These are phyloP conservation scores for Brettanomyces anomalus DNA, from an alignment of 805 yeast species.

Conservation along the genomic window DNA sequence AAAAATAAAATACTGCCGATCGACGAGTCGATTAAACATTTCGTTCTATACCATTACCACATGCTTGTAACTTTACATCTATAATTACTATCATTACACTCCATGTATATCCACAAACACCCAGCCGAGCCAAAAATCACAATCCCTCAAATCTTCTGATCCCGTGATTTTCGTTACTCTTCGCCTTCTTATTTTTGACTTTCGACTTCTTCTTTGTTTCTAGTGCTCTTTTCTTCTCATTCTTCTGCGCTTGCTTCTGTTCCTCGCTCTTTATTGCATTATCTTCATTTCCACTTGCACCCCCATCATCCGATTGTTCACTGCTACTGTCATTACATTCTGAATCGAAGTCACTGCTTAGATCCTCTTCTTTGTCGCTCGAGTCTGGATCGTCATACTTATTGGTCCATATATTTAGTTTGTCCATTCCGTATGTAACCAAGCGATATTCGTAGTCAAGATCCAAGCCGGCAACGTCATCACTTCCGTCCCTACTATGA, in stretches of 20 bases:
- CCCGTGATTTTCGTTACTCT: background rate
- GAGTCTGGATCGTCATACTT: constrained; percentile 16
- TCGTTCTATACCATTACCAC: too few relatives aligned
- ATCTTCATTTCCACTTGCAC: background rate
- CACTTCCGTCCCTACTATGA: constrained; percentile 53
- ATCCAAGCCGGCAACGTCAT: constrained; percentile 72
- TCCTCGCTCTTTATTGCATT: constrained; percentile 1
- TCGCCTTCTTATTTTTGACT: too few relatives aligned
- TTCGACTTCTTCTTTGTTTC: too few relatives aligned
- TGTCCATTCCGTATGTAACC: constrained; percentile 78
- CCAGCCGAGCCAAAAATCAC: too few relatives aligned
- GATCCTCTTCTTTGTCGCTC: constrained; percentile 23
- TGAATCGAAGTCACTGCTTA: constrained; percentile 9
- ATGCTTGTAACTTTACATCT: too few relatives aligned
- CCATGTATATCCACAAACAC: too few relatives aligned
- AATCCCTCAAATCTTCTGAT: constrained; percentile 2
- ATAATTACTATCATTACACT: too few relatives aligned
- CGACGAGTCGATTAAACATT: too few relatives aligned
- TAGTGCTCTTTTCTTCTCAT: background rate
- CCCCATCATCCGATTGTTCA: constrained; percentile 1
- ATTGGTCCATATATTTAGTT: constrained; percentile 63
- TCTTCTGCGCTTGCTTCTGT: too few relatives aligned
- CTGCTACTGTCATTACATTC: constrained; percentile 9
- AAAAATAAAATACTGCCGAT: too few relatives aligned
- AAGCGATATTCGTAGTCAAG: constrained; percentile 74